Conservation (phyloP, 371 early-diverging fungal genomes). For the Mortierella sp. region DNA sequence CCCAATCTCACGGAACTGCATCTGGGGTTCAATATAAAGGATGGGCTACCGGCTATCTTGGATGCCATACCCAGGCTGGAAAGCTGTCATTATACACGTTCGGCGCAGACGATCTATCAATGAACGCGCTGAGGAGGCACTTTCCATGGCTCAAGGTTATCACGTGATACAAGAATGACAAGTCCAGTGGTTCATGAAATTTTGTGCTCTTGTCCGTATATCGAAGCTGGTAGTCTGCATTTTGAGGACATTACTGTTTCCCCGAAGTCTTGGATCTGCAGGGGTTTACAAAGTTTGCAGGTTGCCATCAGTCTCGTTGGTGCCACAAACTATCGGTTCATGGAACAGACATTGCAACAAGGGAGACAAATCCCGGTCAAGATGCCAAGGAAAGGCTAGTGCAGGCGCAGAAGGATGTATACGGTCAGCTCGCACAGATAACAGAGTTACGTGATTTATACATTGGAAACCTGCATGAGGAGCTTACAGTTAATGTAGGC, state of each 20-base stretch:
- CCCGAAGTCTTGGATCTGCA: conserved; percentile 20
- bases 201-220: conserved; percentile 22
- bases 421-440: no score
- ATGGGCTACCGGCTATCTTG: conserved; percentile 19
- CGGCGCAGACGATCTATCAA: conserved; percentile 2
- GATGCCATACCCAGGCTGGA: conserved; percentile 25
- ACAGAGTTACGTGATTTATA: no score
- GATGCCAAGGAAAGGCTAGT: no score
- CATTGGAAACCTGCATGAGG: no score
- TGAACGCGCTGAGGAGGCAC: conserved; percentile 16
- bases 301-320: no score
- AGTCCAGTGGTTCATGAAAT: conserved; percentile 31
- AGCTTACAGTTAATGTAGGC: no score
- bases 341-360: no score
- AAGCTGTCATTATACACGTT: conserved; percentile 17
- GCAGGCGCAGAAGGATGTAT: no score
- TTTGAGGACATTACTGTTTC: not conserved
- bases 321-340: no score
- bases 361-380: no score
- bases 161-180: conserved; percentile 14
- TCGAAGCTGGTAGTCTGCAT: conserved; percentile 2
- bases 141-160: conserved; percentile 33
- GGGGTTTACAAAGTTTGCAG: not conserved
- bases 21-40: conserved; percentile 3
- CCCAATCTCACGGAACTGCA: conserved; percentile 19